A percentile compares a stretch with the other conserved stretches of the same genome.
Conservation (phyloP, 2,329 filamentous ascomycete species). For the Rutstroemia sydowiana region DNA sequence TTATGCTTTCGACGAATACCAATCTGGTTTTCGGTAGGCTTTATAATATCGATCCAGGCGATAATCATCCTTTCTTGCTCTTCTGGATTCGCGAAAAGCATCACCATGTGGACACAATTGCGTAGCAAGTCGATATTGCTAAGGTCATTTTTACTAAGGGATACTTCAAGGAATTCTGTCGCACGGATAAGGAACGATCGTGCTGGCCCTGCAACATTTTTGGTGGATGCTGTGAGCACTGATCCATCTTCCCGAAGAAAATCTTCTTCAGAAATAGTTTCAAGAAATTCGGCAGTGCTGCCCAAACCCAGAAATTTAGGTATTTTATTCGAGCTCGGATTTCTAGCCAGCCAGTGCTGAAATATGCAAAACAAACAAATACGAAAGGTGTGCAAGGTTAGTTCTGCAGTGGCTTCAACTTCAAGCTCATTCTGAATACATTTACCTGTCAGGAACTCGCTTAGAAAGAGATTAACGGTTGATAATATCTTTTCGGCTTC, state of each 20-base stretch:
- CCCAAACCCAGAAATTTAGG: not conserved
- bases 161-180: constrained; percentile 22
- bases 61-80: constrained; percentile 36
- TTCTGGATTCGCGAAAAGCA: constrained; percentile 36
- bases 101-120: constrained; percentile 42
- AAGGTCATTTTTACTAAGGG: constrained; percentile 43
- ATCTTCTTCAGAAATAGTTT: not conserved
- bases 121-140: constrained; percentile 45
- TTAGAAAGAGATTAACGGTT: not conserved
- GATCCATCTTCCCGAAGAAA: not conserved
- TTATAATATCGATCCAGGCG: constrained; percentile 41
- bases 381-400: constrained; percentile 33
- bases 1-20: constrained; percentile 25
- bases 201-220: not conserved
- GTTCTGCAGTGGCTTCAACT: constrained; percentile 50
- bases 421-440: constrained; percentile 22
- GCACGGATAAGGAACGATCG: not conserved
- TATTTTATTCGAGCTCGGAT: not conserved
- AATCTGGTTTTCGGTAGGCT: constrained; percentile 27
- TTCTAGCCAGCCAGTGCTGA: not conserved
- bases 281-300: not conserved
- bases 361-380: not conserved
- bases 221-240: not conserved
- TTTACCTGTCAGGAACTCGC: constrained; percentile 21
- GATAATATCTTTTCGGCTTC: not conserved